Conservation (phyloP, 495 filamentous ascomycete genomes). For the Zalerion maritima region DNA sequence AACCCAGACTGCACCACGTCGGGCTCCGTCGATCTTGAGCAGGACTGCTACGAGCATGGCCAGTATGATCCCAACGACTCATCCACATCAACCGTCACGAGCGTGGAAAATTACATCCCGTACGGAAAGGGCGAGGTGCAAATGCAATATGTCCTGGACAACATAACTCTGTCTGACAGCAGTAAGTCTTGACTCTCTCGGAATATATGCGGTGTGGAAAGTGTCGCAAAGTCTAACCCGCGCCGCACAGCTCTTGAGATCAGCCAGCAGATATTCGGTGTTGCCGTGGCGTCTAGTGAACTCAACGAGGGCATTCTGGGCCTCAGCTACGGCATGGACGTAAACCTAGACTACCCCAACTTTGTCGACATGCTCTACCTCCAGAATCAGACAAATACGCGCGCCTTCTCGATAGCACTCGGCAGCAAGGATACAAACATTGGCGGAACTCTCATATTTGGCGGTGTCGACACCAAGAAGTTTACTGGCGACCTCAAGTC, state of each 20-base stretch:
- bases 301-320: slow-evolving; percentile 45
- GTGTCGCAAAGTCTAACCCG: background rate
- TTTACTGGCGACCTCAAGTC: slow-evolving; percentile 43
- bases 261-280: slow-evolving; percentile 6
- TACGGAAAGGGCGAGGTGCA: slow-evolving; percentile 27
- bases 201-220: too few relatives aligned
- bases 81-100: slow-evolving; percentile 17
- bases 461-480: slow-evolving; percentile 64
- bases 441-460: slow-evolving; percentile 64
- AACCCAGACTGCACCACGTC: slow-evolving; percentile 22
- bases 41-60: slow-evolving; percentile 15
- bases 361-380: slow-evolving; percentile 49
- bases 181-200: slow-evolving; percentile 11
- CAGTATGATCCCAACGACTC: slow-evolving; percentile 23
- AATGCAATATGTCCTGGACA: slow-evolving; percentile 25
- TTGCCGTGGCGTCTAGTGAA: slow-evolving; percentile 5
- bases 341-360: slow-evolving; percentile 40
- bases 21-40: slow-evolving; percentile 9
- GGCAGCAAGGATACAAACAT: slow-evolving; percentile 30
- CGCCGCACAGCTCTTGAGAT: background rate
- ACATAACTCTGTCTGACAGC: slow-evolving; percentile 20
- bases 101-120: slow-evolving; percentile 19
- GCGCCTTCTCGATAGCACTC: slow-evolving; percentile 58
- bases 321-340: slow-evolving; percentile 35
- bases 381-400: slow-evolving; percentile 46